Percentiles rank a stretch among this genome's conserved stretches.
phyloP scores from a whole-genome alignment of 2,329 filamentous ascomycete species.

The Fusarium pseudograminearum region DNA sequence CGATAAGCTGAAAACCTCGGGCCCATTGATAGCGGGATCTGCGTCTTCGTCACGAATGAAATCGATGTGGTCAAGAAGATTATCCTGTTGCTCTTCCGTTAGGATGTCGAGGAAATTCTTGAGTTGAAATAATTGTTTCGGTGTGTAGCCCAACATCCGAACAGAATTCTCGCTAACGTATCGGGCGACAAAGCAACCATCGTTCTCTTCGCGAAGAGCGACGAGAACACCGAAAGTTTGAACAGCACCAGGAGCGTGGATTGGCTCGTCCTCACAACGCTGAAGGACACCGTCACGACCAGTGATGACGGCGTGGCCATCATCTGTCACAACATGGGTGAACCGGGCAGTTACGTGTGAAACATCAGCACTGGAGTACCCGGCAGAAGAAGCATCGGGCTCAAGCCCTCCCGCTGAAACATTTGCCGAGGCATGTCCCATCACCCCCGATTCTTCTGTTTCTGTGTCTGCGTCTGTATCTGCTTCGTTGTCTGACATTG shows the following conservation, averaged over 20 bases:
- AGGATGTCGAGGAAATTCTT: conserved; percentile 86
- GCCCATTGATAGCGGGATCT: conserved; percentile 79
- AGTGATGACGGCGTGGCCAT: conserved; percentile 85
- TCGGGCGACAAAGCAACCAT: conserved; percentile 76
- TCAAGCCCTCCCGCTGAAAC: conserved; percentile 3
- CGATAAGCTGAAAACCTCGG: conserved; percentile 86
- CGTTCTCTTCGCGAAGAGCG: conserved; percentile 76
- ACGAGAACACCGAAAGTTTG: conserved; percentile 85
- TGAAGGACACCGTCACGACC: conserved; percentile 80
- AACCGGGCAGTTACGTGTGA: conserved; percentile 77
- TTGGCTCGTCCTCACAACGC: conserved; percentile 90
- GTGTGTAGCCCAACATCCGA: conserved; percentile 79
- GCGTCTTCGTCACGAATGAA: conserved; percentile 87
- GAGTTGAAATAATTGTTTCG: conserved; percentile 79
- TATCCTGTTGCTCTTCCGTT: conserved; percentile 85
- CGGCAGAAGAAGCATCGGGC: conserved; percentile 36
- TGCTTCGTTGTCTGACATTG: conserved; percentile 48
- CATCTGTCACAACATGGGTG: conserved; percentile 79
- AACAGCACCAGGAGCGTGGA: conserved; percentile 85
- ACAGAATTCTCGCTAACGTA: conserved; percentile 86
- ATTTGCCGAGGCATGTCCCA: background rate
- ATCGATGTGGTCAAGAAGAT: conserved; percentile 86
- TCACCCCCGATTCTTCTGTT: conserved; percentile 48
- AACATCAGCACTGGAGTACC: conserved; percentile 52
- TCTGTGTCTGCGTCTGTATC: conserved; percentile 36